Evolutionary conservation across 495 filamentous ascomycete species (phyloP).

Genomic region (Penicillium parvum): DNA sequence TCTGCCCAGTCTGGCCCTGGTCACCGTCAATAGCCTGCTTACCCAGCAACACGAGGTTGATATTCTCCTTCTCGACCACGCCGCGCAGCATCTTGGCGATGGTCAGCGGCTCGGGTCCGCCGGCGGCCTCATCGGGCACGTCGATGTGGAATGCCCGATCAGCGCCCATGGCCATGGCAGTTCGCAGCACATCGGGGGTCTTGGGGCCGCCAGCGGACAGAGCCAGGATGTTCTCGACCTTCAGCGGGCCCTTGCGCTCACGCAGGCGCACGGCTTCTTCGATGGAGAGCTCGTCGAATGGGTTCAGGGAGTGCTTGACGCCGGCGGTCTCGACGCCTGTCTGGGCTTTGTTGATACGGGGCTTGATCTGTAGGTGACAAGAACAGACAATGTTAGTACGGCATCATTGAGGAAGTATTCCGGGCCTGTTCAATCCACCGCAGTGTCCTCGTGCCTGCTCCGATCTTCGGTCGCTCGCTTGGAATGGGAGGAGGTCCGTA

Average conservation of each 20-base stretch:
- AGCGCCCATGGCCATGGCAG: constrained; percentile 98
- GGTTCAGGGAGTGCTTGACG: constrained; percentile 97
- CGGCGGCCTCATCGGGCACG: constrained; percentile 46
- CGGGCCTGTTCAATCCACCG: not conserved
- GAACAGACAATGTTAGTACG: constrained; percentile 3
- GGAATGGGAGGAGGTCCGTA: constrained; percentile 41
- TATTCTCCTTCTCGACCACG: constrained; percentile 74
- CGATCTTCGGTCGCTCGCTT: constrained; percentile 7
- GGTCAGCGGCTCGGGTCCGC: constrained; percentile 77
- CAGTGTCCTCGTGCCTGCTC: constrained; percentile 4
- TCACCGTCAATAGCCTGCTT: constrained; percentile 99
- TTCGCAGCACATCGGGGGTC: constrained; percentile 79
- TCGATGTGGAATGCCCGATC: constrained; percentile 87
- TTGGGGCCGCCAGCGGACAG: constrained; percentile 85
- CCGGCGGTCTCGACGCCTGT: constrained; percentile 87
- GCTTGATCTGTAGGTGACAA: constrained; percentile 68
- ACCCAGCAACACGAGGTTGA: constrained; percentile 87
- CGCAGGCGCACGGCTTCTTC: constrained; percentile 93
- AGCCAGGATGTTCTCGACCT: constrained; percentile 84
- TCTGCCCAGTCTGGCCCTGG: constrained; percentile 93
- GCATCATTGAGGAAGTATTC: not conserved
- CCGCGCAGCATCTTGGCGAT: constrained; percentile 83
- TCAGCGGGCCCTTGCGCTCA: constrained; percentile 58
- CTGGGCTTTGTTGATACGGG: constrained; percentile 91
- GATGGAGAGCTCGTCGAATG: constrained; percentile 96